A percentile compares a stretch with the other conserved stretches of the same genome.
Evolutionary conservation across 2,329 filamentous ascomycete species (phyloP).

Genomic region (Ophiostoma novo-ulmi): DNA sequence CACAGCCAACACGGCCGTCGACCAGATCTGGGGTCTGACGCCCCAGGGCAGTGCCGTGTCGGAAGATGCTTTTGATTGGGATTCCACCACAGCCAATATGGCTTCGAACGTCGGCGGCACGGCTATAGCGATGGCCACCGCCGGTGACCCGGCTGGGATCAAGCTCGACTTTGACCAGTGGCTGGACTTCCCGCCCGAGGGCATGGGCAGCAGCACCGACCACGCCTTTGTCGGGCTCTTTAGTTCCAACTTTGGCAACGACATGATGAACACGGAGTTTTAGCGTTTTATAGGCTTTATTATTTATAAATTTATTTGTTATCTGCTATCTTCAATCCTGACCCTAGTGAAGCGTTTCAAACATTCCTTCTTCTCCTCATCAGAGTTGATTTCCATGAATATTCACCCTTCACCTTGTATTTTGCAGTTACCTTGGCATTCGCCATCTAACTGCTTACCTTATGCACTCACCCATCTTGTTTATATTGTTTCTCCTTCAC

Average conservation of each 20-base stretch:
- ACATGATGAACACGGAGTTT: conserved; percentile 24
- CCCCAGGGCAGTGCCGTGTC: conserved; percentile 43
- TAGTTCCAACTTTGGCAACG: conserved; percentile 25
- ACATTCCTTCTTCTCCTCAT: too few species aligned
- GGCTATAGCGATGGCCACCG: neutral
- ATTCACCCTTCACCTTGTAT: too few species aligned
- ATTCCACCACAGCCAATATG: conserved; percentile 40
- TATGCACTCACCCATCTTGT: too few species aligned
- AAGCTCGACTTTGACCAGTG: conserved; percentile 56
- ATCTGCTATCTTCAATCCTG: too few species aligned
- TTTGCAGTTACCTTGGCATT: too few species aligned
- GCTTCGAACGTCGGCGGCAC: conserved; percentile 31
- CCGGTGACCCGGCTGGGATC: neutral
- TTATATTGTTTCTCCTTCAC: too few species aligned
- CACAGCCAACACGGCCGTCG: conserved; percentile 37
- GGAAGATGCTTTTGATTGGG: conserved; percentile 49
- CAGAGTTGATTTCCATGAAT: neutral
- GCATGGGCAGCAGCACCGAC: conserved; percentile 31
- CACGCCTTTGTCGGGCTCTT: conserved; percentile 32
- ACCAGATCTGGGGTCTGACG: conserved; percentile 39
- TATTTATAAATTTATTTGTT: neutral
- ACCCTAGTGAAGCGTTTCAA: too few species aligned
- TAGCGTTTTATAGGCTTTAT: conserved; percentile 11
- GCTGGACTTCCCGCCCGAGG: conserved; percentile 53
- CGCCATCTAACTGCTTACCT: too few species aligned